These are phyloP conservation scores for Kandelia obovata DNA, from an alignment of 345 rosid species.

Conservation along the genomic window DNA sequence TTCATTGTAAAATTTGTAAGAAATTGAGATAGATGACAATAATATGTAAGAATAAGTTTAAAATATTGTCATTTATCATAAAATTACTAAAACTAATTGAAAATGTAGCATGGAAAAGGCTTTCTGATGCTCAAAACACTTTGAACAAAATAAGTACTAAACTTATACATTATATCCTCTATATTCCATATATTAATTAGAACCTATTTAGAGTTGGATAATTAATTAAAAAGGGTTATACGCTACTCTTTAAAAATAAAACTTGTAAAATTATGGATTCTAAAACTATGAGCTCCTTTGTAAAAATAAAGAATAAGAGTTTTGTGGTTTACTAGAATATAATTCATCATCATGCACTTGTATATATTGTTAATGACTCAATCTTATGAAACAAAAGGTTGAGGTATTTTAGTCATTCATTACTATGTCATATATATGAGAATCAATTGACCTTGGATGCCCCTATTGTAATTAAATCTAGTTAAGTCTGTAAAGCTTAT, in stretches of 20 bases:
- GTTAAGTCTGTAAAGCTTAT: neutral
- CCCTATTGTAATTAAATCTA: neutral
- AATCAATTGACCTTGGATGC: neutral
- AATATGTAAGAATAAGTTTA: neutral
- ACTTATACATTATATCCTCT: no score
- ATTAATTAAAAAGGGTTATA: neutral
- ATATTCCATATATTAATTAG: neutral
- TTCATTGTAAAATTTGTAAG: neutral
- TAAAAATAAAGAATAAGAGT: neutral
- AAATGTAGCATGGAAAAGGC: no score
- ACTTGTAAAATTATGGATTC: neutral
- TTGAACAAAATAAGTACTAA: no score
- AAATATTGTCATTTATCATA: no score
- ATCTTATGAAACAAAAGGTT: conserved; percentile 2
- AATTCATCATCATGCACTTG: no score
- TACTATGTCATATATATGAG: neutral
- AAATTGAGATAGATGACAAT: neutral
- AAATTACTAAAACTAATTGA: no score
- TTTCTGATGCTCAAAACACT: no score
- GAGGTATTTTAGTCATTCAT: neutral
- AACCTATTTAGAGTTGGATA: neutral
- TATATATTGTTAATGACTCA: no score
- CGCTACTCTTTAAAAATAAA: neutral
- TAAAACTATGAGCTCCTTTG: neutral
- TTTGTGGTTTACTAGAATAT: neutral